phyloP scores from a whole-genome alignment of 306 rosid genomes.

The Calophaca sinica region DNA sequence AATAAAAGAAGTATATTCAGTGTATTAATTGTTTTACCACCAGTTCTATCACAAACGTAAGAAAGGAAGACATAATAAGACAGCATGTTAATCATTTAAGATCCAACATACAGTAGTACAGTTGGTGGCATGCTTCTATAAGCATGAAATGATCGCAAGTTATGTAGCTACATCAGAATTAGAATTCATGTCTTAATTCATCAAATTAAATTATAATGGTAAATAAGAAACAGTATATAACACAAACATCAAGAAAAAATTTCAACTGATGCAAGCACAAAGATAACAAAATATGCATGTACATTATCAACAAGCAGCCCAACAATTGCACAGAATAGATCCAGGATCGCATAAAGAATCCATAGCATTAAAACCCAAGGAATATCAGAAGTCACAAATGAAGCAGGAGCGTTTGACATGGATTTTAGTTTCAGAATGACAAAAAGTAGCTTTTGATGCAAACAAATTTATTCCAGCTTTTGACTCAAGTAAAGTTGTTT shows the following conservation, averaged over 20 bases:
- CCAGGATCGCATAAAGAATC: constrained; percentile 1
- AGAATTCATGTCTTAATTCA: constrained; percentile 15
- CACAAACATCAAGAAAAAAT: background rate
- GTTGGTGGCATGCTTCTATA: constrained; percentile 1
- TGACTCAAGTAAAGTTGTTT: constrained; percentile 29
- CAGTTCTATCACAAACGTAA: no score
- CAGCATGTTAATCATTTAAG: background rate
- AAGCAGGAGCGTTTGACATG: constrained; percentile 26
- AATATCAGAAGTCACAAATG: constrained; percentile 18
- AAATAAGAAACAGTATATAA: constrained; percentile 18
- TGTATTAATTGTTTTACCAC: no score
- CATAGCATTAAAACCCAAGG: background rate
- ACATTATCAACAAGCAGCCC: constrained; percentile 7
- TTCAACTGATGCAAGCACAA: background rate
- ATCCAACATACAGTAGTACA: constrained; percentile 5
- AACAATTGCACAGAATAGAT: constrained; percentile 23
- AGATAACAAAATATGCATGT: constrained; percentile 9
- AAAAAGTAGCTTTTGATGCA: background rate
- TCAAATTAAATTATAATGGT: constrained; percentile 17
- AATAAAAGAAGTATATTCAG: no score
- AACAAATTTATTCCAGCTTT: constrained; percentile 17
- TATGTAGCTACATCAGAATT: constrained; percentile 6
- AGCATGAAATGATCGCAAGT: background rate
- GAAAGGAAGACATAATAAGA: background rate
- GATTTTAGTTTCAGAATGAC: constrained; percentile 11